Base-by-base conservation (phyloP, 1,284 basidiomycete species). In the Ustilago esculenta region DNA sequence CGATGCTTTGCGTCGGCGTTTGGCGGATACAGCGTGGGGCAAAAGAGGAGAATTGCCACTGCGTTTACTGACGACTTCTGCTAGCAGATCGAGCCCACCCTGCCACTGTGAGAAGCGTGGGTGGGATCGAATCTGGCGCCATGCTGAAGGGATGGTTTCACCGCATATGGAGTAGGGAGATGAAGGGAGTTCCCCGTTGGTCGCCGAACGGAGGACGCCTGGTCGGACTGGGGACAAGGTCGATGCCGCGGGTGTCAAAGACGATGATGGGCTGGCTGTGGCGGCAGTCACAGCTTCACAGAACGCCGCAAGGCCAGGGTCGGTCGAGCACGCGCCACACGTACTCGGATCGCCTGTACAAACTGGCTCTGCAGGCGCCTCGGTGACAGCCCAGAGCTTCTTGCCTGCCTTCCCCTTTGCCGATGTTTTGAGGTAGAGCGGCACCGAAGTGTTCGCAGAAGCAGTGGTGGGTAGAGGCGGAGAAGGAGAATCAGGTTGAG, bases 51-150 rank as follows among this genome's bases (percentile, higher is more conserved):
- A 71, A n/a, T 59, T 66, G 17, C 68, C 68, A 15, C 49, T 54
- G 0, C 75, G 55, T 34, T 67, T 66, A 27, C 69, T 65, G 14
- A 81, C 76, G 10, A 81, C 76, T 23, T 80, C 78, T 8, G 80
- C 80, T 14, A 81, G 73, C 17, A 80, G 56, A 17, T 76, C 69
- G n/a, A 80, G 55, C 3, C 80, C 78, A 10, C 76, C 79, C 24
- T 63, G 53, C 57, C 69, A 78, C 33, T 68, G 58, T 3, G 60
- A 48, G 58, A 78, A 81, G 34, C 68, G 66, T 8, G 78, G 79
- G 30, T 81, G 80, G n/a, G 60, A 61, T 14, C 77, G 76, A 10
- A 81, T 75, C 43, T 75, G 70, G 23, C 58, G 55, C 57, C 74
- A 81, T 6, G 78, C 80, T 4, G 66, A 58, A 5, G 80, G 75